Conservation (phyloP, 495 filamentous ascomycete genomes). For the Neurospora pannonica region DNA sequence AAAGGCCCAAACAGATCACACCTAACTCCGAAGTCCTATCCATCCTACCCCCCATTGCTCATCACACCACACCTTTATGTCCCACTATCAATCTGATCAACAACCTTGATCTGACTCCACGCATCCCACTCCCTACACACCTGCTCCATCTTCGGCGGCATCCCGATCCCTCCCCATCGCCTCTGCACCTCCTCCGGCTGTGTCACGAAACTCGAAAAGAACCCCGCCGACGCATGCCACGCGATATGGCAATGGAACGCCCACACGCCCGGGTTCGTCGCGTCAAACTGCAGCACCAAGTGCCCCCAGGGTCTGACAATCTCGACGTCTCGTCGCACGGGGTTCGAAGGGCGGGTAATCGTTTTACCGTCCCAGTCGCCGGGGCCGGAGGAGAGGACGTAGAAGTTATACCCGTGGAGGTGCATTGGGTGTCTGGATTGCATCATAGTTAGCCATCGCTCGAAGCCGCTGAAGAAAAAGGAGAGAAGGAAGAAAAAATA, state of each 20-base stretch:
- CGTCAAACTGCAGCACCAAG: conserved; percentile 43
- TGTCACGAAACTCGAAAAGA: conserved; percentile 42
- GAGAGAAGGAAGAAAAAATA: neutral
- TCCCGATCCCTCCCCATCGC: conserved; percentile 6
- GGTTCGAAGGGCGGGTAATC: conserved; percentile 38
- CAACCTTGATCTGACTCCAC: conserved; percentile 35
- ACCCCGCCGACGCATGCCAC: conserved; percentile 47
- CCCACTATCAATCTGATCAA: conserved; percentile 50
- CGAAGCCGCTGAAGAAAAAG: too few species aligned
- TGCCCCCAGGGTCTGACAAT: conserved; percentile 32
- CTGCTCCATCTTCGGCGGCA: conserved; percentile 31
- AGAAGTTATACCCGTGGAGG: conserved; percentile 44
- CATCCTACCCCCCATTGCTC: too few species aligned
- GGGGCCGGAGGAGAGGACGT: conserved; percentile 38
- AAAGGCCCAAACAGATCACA: neutral
- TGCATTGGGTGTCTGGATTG: conserved; percentile 31
- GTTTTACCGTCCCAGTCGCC: conserved; percentile 38
- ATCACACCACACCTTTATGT: too few species aligned
- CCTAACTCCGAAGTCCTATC: too few species aligned
- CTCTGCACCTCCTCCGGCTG: conserved; percentile 29
- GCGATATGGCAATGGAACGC: conserved; percentile 52
- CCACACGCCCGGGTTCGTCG: conserved; percentile 33
- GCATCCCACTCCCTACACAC: conserved; percentile 43
- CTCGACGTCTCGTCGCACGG: conserved; percentile 45
- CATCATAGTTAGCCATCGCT: too few species aligned